Evolutionary conservation across 1,139 yeast genomes (phyloP).

Genomic region (Geotrichum macrosporum): DNA sequence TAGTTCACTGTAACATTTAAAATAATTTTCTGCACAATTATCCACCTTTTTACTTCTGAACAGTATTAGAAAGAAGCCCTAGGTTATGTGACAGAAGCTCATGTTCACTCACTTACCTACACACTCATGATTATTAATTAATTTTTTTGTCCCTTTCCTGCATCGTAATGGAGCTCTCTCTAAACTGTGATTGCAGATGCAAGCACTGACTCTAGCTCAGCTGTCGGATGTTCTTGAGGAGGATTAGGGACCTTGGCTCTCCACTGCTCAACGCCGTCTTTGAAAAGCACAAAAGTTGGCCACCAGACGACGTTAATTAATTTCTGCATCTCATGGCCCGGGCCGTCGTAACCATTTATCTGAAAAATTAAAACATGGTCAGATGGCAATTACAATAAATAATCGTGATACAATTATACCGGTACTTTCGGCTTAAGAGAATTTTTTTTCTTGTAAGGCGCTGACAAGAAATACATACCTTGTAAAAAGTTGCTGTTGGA

Average conservation of each 20-base stretch:
- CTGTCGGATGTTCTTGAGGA: slow-evolving; percentile 7
- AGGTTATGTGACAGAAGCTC: too few relatives aligned
- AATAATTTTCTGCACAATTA: too few relatives aligned
- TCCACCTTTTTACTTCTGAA: too few relatives aligned
- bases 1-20: too few relatives aligned
- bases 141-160: neutral
- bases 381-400: neutral
- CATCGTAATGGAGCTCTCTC: neutral
- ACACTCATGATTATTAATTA: neutral
- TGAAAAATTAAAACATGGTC: neutral
- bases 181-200: too few relatives aligned
- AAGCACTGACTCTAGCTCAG: slow-evolving; percentile 1
- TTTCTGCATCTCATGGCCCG: slow-evolving; percentile 6
- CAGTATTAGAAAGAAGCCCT: too few relatives aligned
- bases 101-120: too few relatives aligned
- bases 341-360: slow-evolving; percentile 1
- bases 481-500: slow-evolving; percentile 6
- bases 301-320: slow-evolving; percentile 9
- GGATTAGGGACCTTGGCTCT: slow-evolving; percentile 9
- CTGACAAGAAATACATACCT: slow-evolving; percentile 2
- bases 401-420: neutral
- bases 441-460: too few relatives aligned
- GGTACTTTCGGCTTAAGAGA: neutral
- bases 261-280: slow-evolving; percentile 11
- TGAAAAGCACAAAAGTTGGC: slow-evolving; percentile 9